Evolutionary conservation across 768 basidiomycete species (phyloP).

Genomic region (Lactifluus volemus): DNA sequence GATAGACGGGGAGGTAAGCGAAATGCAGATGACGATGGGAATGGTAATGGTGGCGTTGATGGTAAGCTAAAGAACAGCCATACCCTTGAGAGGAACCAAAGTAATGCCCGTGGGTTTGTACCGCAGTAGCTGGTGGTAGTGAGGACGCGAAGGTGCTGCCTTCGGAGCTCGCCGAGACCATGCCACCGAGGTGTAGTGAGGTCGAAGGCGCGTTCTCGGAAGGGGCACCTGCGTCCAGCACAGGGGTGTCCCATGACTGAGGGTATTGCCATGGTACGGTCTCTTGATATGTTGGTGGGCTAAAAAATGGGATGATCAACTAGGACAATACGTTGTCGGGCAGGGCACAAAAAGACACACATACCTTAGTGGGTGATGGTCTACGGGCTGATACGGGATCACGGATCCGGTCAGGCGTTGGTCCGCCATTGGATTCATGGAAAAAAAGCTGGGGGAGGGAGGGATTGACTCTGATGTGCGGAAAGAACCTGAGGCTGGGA

Average conservation of each 20-base stretch:
- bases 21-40: not conserved
- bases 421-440: slow-evolving; percentile 2
- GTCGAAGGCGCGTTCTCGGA: not conserved
- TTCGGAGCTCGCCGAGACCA: slow-evolving; percentile 8
- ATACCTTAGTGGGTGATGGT: slow-evolving; percentile 8
- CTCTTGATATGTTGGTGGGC: slow-evolving; percentile 6
- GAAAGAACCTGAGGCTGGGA: not conserved
- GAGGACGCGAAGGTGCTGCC: slow-evolving; percentile 1
- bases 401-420: slow-evolving; percentile 11
- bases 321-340: not conserved
- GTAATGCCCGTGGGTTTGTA: not conserved
- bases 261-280: slow-evolving; percentile 6
- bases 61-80: not conserved
- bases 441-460: not conserved
- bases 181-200: slow-evolving; percentile 2
- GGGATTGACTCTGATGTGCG: slow-evolving; percentile 1
- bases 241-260: not conserved
- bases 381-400: slow-evolving; percentile 6
- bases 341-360: not conserved
- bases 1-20: not conserved
- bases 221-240: not conserved
- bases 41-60: not conserved
- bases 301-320: not conserved
- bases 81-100: slow-evolving; percentile 2
- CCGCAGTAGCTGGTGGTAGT: not conserved